Base-by-base conservation (phyloP, 2,329 filamentous ascomycete genomes). In the Aspergillus tanneri region DNA sequence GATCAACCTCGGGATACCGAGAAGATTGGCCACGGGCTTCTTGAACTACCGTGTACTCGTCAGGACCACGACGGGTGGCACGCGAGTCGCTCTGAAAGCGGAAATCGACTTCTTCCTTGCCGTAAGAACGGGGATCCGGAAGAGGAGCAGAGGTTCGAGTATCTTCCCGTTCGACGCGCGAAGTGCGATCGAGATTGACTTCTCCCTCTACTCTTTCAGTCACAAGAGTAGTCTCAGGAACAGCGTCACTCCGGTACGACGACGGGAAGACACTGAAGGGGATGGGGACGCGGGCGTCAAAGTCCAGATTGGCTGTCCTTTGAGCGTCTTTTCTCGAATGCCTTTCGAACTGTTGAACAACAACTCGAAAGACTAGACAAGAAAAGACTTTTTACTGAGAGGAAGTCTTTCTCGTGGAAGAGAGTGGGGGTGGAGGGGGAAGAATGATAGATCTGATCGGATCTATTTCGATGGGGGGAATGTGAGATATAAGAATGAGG, bases 181-280 rank as follows among this genome's bases (percentile, higher is more conserved):
- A 81, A 77, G 84, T 70, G 66, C 73, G 78, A 78, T 84, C 79
- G 77, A 89, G 81, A 70, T 86, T 85, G 79, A 90, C 84, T 78
- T 92, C 85, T 79, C 88, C 84, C 84, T 96, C 89, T 85, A 92
- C 85, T 84, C 90, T 84, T 22, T 45, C 51, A 32, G 54, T 19
- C 70, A 84, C 85, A 65, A 82, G 77, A 75, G 84, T 84, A 74
- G 79, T 77, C 72, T 81, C 76, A 69, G 77, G 79, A 74, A 80
- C 79, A 77, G 80, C 79, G 78, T 84, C 82, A 81, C 81, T 85
- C 77, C 87, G 84, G 84, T 96, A 97, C 78, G 90, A 89, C 77
- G 90, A 96, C 81, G 92, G 92, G 85, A 97, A 96, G 87, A 96
- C 88, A 88, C 90, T 96, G 86, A 96, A 95, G 80, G 92, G 92